These are phyloP conservation scores for Paspalum notatum DNA, from an alignment of 176 grass and related monocot genomes.

Conservation along the genomic window DNA sequence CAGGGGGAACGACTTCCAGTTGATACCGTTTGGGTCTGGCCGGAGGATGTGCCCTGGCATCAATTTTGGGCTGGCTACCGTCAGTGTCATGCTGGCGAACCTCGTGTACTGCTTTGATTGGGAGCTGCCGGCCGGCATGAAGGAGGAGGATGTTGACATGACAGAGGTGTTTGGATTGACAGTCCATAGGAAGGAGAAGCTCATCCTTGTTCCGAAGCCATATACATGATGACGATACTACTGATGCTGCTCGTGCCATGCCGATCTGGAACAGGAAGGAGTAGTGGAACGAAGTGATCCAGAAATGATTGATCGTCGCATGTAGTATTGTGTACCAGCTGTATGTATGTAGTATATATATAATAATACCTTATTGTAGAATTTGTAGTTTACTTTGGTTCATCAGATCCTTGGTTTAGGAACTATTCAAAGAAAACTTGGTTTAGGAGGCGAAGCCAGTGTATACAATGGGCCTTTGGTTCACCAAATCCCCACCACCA, in stretches of 20 bases:
- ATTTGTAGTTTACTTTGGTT: too few species aligned
- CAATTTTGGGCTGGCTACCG: constrained; percentile 1
- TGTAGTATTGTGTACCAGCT: too few species aligned
- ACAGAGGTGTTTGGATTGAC: constrained; percentile 6
- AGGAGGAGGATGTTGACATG: constrained; percentile 7
- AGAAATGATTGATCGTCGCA: too few species aligned
- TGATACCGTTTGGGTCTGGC: neutral
- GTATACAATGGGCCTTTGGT: too few species aligned
- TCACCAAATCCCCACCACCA: too few species aligned
- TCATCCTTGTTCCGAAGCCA: neutral
- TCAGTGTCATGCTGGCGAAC: neutral
- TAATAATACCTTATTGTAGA: too few species aligned
- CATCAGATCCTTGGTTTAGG: too few species aligned
- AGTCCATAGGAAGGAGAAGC: constrained; percentile 11
- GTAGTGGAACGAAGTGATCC: too few species aligned
- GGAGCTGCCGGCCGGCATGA: neutral
- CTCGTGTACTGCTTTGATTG: neutral
- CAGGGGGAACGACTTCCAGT: neutral
- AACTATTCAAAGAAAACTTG: too few species aligned
- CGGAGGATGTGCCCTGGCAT: neutral
- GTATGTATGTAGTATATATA: too few species aligned
- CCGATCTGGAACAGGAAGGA: too few species aligned
- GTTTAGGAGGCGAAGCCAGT: too few species aligned
- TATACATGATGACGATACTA: neutral
- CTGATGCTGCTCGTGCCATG: neutral